phyloP scores from a whole-genome alignment of 2,329 filamentous ascomycete species.

The Xylaria polymorpha region DNA sequence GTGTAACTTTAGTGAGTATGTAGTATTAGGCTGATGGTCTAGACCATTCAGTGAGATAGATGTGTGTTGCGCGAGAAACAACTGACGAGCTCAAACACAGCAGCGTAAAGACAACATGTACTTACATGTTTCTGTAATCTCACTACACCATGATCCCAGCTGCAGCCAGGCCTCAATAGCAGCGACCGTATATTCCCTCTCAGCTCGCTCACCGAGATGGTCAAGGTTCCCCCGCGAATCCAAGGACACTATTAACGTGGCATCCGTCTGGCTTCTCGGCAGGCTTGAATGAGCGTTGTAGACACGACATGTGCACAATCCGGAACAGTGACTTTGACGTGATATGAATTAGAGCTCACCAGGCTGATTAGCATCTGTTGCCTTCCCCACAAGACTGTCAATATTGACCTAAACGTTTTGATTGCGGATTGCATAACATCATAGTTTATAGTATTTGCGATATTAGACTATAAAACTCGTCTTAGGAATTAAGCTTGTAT shows the following conservation, averaged over 20 bases:
- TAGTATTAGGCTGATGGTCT: not conserved
- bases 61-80: not conserved
- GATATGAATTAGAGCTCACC: not conserved
- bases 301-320: not conserved
- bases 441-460: not conserved
- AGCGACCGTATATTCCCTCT: not conserved
- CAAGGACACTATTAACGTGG: not conserved
- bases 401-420: not conserved
- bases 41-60: too few relatives aligned
- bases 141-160: not conserved
- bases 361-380: not conserved
- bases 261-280: not conserved
- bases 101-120: not conserved
- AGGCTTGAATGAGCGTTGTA: not conserved
- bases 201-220: conserved; percentile 1
- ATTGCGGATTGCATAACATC: not conserved
- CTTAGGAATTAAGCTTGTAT: too few relatives aligned
- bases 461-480: too few relatives aligned
- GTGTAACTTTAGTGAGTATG: not conserved
- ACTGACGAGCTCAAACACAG: not conserved
- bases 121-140: not conserved
- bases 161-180: not conserved
- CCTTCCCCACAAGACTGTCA: not conserved
- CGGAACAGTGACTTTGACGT: not conserved
- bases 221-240: not conserved